Conservation (phyloP, 2,329 filamentous ascomycete genomes). For the Hymenoscyphus fraxineus region DNA sequence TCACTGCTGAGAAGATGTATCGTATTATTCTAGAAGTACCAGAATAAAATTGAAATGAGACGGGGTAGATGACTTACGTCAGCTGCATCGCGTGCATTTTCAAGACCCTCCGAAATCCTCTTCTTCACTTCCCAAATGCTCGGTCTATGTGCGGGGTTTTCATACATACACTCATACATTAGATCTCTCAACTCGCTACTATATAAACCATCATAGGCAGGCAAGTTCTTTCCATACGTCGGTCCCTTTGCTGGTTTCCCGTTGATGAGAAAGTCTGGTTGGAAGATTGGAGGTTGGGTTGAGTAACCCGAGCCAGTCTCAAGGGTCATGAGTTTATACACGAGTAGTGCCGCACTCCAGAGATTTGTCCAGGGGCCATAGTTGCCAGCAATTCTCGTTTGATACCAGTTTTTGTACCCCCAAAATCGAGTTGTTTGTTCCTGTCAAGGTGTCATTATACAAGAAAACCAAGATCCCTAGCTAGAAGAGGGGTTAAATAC, state of each 20-base stretch:
- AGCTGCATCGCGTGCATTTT: not conserved
- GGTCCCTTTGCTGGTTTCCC: not conserved
- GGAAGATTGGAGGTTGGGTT: conserved; percentile 1
- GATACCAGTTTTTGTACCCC: conserved; percentile 11
- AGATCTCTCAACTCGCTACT: conserved; percentile 10
- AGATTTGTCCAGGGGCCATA: conserved; percentile 11
- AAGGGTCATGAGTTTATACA: conserved; percentile 10
- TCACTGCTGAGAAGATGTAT: too few species aligned
- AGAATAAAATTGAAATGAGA: not conserved
- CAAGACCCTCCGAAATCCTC: not conserved
- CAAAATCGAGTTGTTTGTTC: conserved; percentile 16
- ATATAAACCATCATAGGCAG: conserved; percentile 1
- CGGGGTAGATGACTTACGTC: not conserved
- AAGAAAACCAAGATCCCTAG: conserved; percentile 11
- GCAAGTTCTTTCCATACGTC: conserved; percentile 9
- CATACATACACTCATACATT: conserved; percentile 18
- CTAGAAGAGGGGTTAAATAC: not conserved
- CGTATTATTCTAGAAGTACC: too few species aligned
- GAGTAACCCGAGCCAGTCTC: not conserved
- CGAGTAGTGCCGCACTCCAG: conserved; percentile 5
- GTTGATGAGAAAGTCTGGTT: conserved; percentile 4
- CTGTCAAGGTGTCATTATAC: not conserved
- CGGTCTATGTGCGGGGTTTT: conserved; percentile 13
- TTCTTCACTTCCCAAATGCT: conserved; percentile 9
- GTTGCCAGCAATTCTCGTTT: conserved; percentile 9